A percentile compares a stretch with the other conserved stretches of the same genome.
Conservation (phyloP, 192 early-diverging fungal genomes). For the Jimgerdemannia flammicorona region DNA sequence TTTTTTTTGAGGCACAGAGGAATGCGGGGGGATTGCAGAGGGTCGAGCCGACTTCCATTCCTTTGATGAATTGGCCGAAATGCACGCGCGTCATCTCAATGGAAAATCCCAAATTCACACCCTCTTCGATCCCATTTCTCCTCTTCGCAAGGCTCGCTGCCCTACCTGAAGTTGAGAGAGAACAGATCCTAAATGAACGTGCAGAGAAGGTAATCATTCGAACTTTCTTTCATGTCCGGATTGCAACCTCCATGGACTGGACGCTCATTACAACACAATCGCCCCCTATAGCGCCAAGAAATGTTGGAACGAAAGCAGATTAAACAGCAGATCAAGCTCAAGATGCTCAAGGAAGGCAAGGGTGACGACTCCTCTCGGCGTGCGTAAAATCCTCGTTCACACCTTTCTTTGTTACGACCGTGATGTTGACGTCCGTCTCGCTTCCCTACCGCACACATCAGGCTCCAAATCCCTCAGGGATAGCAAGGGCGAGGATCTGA, state of each 20-base stretch:
- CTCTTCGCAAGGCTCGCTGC: constrained; percentile 41
- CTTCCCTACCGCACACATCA: not conserved
- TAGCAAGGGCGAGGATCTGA: not conserved
- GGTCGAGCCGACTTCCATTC: not conserved
- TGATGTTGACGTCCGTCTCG: too few species aligned
- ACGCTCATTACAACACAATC: too few species aligned
- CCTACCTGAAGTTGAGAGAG: constrained; percentile 70
- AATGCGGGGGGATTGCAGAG: too few species aligned
- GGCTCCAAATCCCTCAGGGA: not conserved
- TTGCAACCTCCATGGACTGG: too few species aligned
- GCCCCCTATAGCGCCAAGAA: constrained; percentile 14
- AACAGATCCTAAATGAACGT: constrained; percentile 72
- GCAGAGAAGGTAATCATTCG: constrained; percentile 47
- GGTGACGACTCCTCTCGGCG: constrained; percentile 28
- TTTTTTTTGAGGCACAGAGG: too few species aligned
- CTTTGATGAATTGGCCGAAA: not conserved
- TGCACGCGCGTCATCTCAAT: too few species aligned
- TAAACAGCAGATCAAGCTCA: constrained; percentile 6
- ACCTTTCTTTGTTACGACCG: not conserved
- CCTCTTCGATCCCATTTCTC: not conserved
- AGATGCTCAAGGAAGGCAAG: constrained; percentile 32
- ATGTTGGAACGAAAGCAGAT: constrained; percentile 32
- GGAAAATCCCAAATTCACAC: not conserved
- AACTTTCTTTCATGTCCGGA: not conserved
- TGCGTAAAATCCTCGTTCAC: constrained; percentile 4